A percentile compares a stretch with the other conserved stretches of the same genome.
Evolutionary conservation across 129 eudicot genomes (phyloP).

Genomic region (Saussurea involucrata): DNA sequence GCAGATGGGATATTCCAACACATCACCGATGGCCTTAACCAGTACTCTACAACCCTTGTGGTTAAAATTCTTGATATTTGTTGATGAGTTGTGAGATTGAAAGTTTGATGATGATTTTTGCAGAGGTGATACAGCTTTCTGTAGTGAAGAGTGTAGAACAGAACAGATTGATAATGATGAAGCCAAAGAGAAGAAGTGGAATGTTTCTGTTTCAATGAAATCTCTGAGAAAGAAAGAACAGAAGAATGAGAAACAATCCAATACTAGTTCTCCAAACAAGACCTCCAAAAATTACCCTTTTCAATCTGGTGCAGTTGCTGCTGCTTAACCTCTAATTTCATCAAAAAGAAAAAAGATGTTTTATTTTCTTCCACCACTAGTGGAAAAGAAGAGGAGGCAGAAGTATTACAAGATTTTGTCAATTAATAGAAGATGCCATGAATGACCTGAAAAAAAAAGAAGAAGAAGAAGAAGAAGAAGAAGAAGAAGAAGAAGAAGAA

Average conservation of each 20-base stretch:
- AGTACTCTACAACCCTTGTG: too few relatives aligned
- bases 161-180: conserved; percentile 48
- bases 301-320: conserved; percentile 48
- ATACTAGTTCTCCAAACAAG: conserved; percentile 33
- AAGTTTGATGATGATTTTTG: background rate
- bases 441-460: background rate
- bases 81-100: background rate
- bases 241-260: background rate
- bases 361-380: background rate
- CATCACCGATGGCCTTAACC: too few relatives aligned
- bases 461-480: background rate
- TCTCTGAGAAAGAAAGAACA: conserved; percentile 41
- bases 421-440: background rate
- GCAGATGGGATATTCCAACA: too few relatives aligned
- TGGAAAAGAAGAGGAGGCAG: background rate
- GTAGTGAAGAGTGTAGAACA: conserved; percentile 54
- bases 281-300: conserved; percentile 25
- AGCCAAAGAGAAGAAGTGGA: conserved; percentile 40
- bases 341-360: too few relatives aligned
- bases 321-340: conserved; percentile 22
- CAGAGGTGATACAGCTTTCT: conserved; percentile 56
- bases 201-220: conserved; percentile 28
- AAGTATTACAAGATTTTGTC: background rate
- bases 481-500: background rate
- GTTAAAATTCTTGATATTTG: background rate